phyloP scores from a whole-genome alignment of 1,139 yeast species.

The Candida albicans region DNA sequence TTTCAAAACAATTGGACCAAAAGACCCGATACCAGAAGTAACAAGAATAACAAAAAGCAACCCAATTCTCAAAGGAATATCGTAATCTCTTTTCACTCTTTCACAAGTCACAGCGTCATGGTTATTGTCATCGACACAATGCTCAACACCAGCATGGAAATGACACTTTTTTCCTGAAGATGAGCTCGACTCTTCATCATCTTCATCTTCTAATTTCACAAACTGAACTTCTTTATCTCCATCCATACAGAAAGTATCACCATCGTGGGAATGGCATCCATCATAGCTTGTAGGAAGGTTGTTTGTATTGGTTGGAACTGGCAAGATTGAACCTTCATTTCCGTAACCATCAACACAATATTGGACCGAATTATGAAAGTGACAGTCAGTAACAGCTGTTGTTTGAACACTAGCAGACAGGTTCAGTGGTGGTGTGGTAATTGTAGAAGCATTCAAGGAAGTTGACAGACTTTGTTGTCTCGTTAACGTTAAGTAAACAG shows the following conservation, averaged over 20 bases:
- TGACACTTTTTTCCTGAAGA: conserved; percentile 27
- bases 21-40: conserved; percentile 34
- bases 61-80: conserved; percentile 30
- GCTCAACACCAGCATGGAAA: conserved; percentile 43
- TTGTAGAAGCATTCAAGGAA: not conserved
- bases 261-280: conserved; percentile 31
- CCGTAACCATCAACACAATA: conserved; percentile 28
- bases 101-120: conserved; percentile 18
- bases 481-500: conserved; percentile 5
- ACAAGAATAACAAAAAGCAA: conserved; percentile 33
- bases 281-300: conserved; percentile 25
- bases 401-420: conserved; percentile 1
- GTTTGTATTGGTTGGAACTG: conserved; percentile 24
- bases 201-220: conserved; percentile 14
- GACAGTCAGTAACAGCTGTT: conserved; percentile 25
- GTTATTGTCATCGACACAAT: conserved; percentile 23
- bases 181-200: conserved; percentile 3
- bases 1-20: conserved; percentile 30
- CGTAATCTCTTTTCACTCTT: conserved; percentile 20
- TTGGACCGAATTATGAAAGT: conserved; percentile 26
- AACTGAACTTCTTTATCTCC: conserved; percentile 26
- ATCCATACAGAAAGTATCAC: conserved; percentile 24
- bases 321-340: conserved; percentile 28
- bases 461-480: not conserved
- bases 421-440: not conserved